Evolutionary conservation across 345 rosid species (phyloP), one percentile per base, ranked within the genome.

Genomic region (Moringa oleifera): DNA sequence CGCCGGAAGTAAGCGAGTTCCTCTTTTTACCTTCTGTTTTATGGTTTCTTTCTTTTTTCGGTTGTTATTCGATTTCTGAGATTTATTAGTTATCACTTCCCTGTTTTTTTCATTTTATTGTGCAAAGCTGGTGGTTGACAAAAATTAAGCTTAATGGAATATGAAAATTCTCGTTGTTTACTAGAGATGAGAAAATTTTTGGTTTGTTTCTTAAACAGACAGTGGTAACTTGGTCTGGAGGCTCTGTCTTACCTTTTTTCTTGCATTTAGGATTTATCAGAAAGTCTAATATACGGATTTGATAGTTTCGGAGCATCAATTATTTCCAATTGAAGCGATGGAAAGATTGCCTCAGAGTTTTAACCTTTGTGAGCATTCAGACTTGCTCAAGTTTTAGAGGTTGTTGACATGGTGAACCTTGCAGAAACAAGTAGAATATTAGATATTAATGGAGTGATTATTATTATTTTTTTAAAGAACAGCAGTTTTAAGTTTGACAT

Each of bases 1-100:
- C 54, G 83, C 96, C 73, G 98, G 91, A 71, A 83, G 96, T 93
- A 78, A 56, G 85, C 55, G 55, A 18, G 33, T 9, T 33, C 15
- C 25, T 17, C 3, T 18, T 31, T 53, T 23, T 25, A 53, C 22
- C n/a, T 4, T n/a, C n/a, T n/a, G n/a, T n/a, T n/a, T n/a, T n/a
- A n/a, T n/a, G n/a, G n/a, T n/a, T n/a, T n/a, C n/a, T n/a, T n/a
- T n/a, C 36, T 13, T 25, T 21, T 0, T 11, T 6, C 23, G 3
- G 18, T 46, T 11, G 28, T 45, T 59, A 41, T 51, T 55, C 23
- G 57, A 15, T 41, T 53, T 55, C 0, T 7, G 24, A 3, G 22
- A 24, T 24, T 3, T 20, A 23, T 9, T 20, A 7, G 37, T 49
- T 17, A n/a, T 51, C 11, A 51, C 54, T 20, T 6, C 54, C n/a